phyloP scores from a whole-genome alignment of 192 early-diverging fungal species.

The Lobosporangium transversale region DNA sequence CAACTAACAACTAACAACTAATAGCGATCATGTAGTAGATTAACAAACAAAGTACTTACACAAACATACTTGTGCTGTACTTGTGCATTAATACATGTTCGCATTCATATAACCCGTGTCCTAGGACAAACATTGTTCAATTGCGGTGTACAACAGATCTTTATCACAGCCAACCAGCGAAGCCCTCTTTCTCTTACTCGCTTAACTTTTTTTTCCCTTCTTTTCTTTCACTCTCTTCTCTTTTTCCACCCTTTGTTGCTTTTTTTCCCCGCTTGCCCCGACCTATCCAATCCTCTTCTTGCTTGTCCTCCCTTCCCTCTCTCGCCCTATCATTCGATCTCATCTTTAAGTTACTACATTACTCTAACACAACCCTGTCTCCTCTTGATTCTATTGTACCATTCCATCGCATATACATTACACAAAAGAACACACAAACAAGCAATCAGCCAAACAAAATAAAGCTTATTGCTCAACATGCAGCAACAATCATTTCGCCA shows the following conservation, averaged over 20 bases:
- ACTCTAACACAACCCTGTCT: background rate
- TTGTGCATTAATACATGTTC: no score
- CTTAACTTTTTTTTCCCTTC: background rate
- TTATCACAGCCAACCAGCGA: no score
- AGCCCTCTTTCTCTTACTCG: no score
- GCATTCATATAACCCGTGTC: no score
- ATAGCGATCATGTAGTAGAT: no score
- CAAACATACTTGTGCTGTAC: no score
- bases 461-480: background rate
- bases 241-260: background rate
- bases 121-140: no score
- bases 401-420: background rate
- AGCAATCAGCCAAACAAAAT: background rate
- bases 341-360: background rate
- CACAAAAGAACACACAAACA: background rate
- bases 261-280: no score
- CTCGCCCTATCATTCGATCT: background rate
- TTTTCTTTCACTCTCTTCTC: background rate
- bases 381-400: background rate
- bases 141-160: no score
- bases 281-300: no score
- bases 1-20: no score
- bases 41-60: no score
- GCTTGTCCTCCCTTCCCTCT: background rate
- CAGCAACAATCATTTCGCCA: slow-evolving; percentile 17